Conservation (phyloP, 2,329 filamentous ascomycete species). For the Fusarium albidum region DNA sequence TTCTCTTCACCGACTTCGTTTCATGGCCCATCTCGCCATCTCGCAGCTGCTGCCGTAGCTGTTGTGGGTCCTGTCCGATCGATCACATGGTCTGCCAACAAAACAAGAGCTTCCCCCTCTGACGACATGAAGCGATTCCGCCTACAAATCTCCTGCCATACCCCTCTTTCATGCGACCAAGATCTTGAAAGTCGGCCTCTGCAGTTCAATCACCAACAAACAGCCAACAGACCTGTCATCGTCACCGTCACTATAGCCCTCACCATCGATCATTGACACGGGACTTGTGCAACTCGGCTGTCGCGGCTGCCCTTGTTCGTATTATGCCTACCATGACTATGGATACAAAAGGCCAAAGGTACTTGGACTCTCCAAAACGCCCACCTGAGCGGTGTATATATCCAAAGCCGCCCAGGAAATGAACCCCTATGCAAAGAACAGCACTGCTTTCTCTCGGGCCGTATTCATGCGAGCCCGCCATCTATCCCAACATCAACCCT, state of each 20-base stretch:
- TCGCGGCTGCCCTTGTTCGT: background rate
- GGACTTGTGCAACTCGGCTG: background rate
- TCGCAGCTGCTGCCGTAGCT: constrained; percentile 6
- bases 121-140: constrained; percentile 18
- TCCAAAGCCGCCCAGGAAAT: background rate
- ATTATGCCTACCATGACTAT: background rate
- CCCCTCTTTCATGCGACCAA: constrained; percentile 7
- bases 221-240: background rate
- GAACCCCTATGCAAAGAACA: constrained; percentile 5
- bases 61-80: constrained; percentile 11
- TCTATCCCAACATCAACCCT: constrained; percentile 10
- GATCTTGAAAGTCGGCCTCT: background rate
- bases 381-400: constrained; percentile 2
- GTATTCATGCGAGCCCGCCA: constrained; percentile 4
- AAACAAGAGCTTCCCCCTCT: constrained; percentile 13
- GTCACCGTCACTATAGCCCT: too few relatives aligned
- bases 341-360: background rate
- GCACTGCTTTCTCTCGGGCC: background rate
- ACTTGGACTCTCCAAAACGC: constrained; percentile 6
- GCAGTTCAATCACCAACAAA: background rate
- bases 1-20: constrained; percentile 31
- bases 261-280: too few relatives aligned
- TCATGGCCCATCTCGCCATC: background rate
- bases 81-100: background rate
- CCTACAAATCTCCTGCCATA: constrained; percentile 14